These are phyloP conservation scores for Botrytis squamosa DNA, from an alignment of 2,329 filamentous ascomycete species.

Conservation along the genomic window DNA sequence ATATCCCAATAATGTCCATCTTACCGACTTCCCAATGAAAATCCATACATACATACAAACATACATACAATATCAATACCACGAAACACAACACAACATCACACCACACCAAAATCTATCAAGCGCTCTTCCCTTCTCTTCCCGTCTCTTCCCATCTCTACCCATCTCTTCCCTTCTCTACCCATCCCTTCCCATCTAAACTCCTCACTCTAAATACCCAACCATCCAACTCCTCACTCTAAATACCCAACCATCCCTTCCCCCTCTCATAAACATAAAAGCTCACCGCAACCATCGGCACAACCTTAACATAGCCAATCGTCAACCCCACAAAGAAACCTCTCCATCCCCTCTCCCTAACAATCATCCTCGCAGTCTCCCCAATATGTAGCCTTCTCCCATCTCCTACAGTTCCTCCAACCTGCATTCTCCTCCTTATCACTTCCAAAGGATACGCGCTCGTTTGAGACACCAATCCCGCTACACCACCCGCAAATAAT, in stretches of 20 bases:
- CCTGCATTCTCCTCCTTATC: slow-evolving; percentile 90
- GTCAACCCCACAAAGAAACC: slow-evolving; percentile 93
- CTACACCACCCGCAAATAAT: slow-evolving; percentile 77
- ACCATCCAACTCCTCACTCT: slow-evolving; percentile 42
- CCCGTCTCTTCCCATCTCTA: too few species aligned
- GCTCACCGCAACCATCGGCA: slow-evolving; percentile 77
- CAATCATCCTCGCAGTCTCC: slow-evolving; percentile 76
- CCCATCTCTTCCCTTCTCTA: background rate
- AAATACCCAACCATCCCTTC: slow-evolving; percentile 66
- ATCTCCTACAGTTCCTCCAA: slow-evolving; percentile 90
- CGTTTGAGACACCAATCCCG: slow-evolving; percentile 87
- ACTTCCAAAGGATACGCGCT: slow-evolving; percentile 93
- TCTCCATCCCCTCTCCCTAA: slow-evolving; percentile 68
- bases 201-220: slow-evolving; percentile 58
- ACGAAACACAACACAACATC: background rate
- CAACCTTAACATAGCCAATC: slow-evolving; percentile 92
- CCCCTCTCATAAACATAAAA: slow-evolving; percentile 66
- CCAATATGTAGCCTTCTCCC: slow-evolving; percentile 73
- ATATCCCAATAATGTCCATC: background rate
- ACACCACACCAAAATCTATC: background rate
- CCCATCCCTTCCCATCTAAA: too few species aligned
- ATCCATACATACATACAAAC: slow-evolving; percentile 1
- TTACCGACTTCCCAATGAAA: background rate
- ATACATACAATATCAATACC: background rate
- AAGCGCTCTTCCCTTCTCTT: background rate